Conservation (phyloP, 106 monocot species). For the Ottelia alismoides region DNA sequence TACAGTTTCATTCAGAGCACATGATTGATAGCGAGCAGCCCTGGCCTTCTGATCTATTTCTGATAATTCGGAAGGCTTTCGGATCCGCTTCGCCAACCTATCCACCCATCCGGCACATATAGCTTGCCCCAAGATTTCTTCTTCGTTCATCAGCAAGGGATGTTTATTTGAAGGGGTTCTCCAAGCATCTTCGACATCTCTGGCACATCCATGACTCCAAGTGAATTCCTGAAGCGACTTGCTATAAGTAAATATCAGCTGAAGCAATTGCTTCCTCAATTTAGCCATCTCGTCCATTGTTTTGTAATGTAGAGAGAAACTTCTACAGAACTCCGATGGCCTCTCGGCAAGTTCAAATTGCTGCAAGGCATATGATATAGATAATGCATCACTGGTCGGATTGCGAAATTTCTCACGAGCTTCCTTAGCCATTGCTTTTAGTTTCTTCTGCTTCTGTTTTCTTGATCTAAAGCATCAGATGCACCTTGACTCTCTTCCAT, state of each 20-base stretch:
- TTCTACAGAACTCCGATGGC: constrained; percentile 47
- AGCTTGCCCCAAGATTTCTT: constrained; percentile 71
- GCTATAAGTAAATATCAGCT: constrained; percentile 43
- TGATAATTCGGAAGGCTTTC: constrained; percentile 14
- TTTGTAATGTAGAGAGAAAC: constrained; percentile 56
- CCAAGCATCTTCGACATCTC: constrained; percentile 65
- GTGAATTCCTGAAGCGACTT: constrained; percentile 34
- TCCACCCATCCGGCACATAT: constrained; percentile 97
- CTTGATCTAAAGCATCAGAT: constrained; percentile 9
- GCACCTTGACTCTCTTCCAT: constrained; percentile 16
- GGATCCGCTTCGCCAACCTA: constrained; percentile 62
- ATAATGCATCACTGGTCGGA: constrained; percentile 75
- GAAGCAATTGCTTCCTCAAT: constrained; percentile 79
- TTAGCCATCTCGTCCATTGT: constrained; percentile 98
- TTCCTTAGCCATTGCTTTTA: constrained; percentile 31
- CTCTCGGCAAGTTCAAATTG: constrained; percentile 55
- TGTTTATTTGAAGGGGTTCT: constrained; percentile 23
- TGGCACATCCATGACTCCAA: constrained; percentile 42
- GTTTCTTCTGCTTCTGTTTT: constrained; percentile 38
- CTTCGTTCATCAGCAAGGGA: constrained; percentile 55
- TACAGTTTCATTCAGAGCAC: constrained; percentile 48
- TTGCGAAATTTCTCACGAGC: constrained; percentile 47
- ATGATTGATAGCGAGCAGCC: constrained; percentile 50
- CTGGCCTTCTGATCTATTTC: constrained; percentile 38
- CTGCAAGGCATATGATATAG: constrained; percentile 70